A percentile compares a stretch with the other conserved stretches of the same genome.
phyloP scores from a whole-genome alignment of 176 grass and related monocot genomes.

The Lolium multiflorum region DNA sequence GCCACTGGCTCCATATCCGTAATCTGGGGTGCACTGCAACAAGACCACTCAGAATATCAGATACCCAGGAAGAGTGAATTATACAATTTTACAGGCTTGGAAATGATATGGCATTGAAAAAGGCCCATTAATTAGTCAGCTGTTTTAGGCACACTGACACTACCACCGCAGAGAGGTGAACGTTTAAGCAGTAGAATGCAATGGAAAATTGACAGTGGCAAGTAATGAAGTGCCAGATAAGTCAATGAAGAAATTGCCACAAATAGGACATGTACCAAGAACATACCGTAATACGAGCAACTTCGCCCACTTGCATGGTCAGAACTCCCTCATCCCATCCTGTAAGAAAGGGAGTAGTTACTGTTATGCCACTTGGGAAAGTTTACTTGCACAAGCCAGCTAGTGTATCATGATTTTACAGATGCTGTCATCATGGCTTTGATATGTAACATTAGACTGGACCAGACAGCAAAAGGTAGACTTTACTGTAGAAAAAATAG shows the following conservation, averaged over 20 bases:
- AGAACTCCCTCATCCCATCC: slow-evolving; percentile 99
- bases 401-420: slow-evolving; percentile 22
- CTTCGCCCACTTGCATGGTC: slow-evolving; percentile 92
- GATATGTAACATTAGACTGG: background rate
- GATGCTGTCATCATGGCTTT: background rate
- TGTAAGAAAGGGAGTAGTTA: slow-evolving; percentile 40
- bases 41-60: slow-evolving; percentile 29
- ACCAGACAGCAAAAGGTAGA: background rate
- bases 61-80: background rate
- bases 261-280: background rate
- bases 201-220: background rate
- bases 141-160: background rate
- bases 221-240: background rate
- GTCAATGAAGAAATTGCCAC: background rate
- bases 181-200: background rate
- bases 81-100: background rate
- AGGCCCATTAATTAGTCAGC: background rate
- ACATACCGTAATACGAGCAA: slow-evolving; percentile 78
- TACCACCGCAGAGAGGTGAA: too few species aligned
- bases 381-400: background rate
- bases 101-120: slow-evolving; percentile 13
- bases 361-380: background rate
- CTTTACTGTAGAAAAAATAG: background rate
- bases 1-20: slow-evolving; percentile 77
- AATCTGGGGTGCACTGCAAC: slow-evolving; percentile 90